Base-by-base conservation (phyloP, 2,329 filamentous ascomycete species). In the Epichloe coenophiala region DNA sequence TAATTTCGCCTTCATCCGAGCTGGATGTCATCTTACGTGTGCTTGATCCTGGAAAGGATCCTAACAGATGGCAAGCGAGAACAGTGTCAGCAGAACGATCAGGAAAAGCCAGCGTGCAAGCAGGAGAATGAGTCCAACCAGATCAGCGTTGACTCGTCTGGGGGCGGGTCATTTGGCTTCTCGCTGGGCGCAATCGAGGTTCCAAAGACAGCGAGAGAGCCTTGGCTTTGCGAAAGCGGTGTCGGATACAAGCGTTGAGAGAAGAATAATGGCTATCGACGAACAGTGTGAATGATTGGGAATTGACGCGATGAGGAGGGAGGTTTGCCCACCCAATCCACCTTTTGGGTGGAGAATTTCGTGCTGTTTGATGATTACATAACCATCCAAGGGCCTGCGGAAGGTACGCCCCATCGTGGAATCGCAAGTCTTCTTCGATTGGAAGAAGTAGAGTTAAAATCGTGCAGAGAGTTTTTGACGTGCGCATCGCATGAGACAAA, bases 1-100 rank as follows among this genome's bases (percentile, higher is more conserved):
- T 71, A 69, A 91, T 88, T 75, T 94, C 88, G 71, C 88, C 88
- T 71, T 94, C 87, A 69, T 88, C 87, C 63, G 86, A 87, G 71
- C 83, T 88, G 60, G 71, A 71, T 59, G 66, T 57, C 67, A 69
- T 69, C 36, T 17, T 49, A 17, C 40, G 39, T 50, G 53, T 64
- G 58, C 55, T 54, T 39, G 52, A 53, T 47, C 49, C 52, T 50
- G 45, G 37, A 17, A n/a, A 53, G 48, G 50, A 47, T 47, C 45
- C 47, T 49, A 48, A 51, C 39, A 51, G 47, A 40, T 35, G 38
- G 21, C 23, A 47, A 48, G 11, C 46, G 23, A 47, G 40, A 37
- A 48, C 60, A 57, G 61, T 59, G 67, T 69, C 67, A 69, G 67
- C 63, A 59, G 60, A 51, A 55, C 56, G 54, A 59, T 59, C 60